phyloP scores from a whole-genome alignment of 495 filamentous ascomycete species.

The Parathielavia appendiculata region DNA sequence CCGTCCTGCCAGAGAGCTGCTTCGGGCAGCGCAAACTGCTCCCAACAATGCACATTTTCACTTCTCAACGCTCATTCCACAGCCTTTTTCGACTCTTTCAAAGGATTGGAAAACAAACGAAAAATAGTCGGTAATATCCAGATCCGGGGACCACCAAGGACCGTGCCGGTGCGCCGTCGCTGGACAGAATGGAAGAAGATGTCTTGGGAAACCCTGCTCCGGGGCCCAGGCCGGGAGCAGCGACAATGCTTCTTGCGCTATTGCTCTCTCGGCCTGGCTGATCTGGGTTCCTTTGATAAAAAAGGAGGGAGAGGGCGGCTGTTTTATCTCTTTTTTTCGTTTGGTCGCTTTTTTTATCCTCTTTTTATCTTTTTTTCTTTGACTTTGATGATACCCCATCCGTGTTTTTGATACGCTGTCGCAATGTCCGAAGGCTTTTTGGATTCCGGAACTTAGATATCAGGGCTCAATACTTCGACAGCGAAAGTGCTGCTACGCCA shows the following conservation, averaged over 20 bases:
- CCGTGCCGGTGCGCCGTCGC: slow-evolving; percentile 43
- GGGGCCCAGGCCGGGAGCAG: slow-evolving; percentile 17
- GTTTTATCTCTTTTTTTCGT: no score
- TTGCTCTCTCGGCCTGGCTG: slow-evolving; percentile 7
- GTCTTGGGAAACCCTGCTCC: slow-evolving; percentile 20
- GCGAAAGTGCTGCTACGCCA: slow-evolving; percentile 56
- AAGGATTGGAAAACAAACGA: neutral
- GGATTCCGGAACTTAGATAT: slow-evolving; percentile 9
- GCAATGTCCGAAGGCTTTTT: slow-evolving; percentile 27
- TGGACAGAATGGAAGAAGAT: slow-evolving; percentile 21
- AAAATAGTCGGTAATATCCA: slow-evolving; percentile 7
- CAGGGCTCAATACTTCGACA: slow-evolving; percentile 36
- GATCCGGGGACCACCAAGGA: slow-evolving; percentile 25
- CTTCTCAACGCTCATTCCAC: slow-evolving; percentile 25
- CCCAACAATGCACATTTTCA: slow-evolving; percentile 6
- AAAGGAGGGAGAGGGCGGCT: neutral
- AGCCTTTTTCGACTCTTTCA: slow-evolving; percentile 14
- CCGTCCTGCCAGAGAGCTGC: neutral
- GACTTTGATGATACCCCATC: slow-evolving; percentile 53
- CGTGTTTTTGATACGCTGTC: slow-evolving; percentile 51
- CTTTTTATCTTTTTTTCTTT: slow-evolving; percentile 20
- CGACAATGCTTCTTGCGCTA: slow-evolving; percentile 36
- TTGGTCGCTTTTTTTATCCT: slow-evolving; percentile 17
- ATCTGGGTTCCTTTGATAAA: slow-evolving; percentile 22
- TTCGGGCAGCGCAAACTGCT: neutral